Percentiles rank a stretch among this genome's conserved stretches.
Evolutionary conservation across 2,329 filamentous ascomycete species (phyloP).

Genomic region (Ceratocystis colombiana): DNA sequence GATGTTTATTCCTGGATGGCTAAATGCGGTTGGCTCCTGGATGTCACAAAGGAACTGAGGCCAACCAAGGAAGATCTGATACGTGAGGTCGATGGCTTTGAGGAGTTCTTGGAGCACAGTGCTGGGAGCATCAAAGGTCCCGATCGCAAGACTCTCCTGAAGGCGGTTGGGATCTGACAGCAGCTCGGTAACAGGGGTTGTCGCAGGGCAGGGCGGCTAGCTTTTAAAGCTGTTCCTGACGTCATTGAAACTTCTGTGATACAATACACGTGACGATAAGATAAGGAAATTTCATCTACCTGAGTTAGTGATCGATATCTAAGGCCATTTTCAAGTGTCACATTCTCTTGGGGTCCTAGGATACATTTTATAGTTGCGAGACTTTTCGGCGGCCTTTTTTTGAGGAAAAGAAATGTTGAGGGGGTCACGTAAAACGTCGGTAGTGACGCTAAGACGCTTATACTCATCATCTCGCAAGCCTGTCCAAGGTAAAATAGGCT

Average conservation of each 20-base stretch:
- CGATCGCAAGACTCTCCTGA: constrained; percentile 17
- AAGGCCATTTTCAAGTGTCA: too few species aligned
- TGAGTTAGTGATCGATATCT: too few species aligned
- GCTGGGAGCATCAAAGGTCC: background rate
- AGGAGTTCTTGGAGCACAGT: constrained; percentile 8
- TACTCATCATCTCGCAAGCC: constrained; percentile 20
- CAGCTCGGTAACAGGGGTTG: background rate
- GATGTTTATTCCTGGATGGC: constrained; percentile 20
- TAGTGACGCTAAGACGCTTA: constrained; percentile 6
- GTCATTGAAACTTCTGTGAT: background rate
- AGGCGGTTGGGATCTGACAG: constrained; percentile 6
- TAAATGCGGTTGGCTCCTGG: constrained; percentile 14
- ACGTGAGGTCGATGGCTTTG: constrained; percentile 17
- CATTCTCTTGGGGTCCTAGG: too few species aligned
- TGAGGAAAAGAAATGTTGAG: background rate
- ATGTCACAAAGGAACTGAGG: constrained; percentile 12
- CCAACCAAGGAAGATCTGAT: constrained; percentile 16
- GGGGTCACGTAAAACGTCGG: background rate
- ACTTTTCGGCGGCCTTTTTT: background rate
- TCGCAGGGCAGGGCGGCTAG: background rate
- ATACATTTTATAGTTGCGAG: background rate
- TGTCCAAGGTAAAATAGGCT: constrained; percentile 18
- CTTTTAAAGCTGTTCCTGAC: background rate
- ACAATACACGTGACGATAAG: constrained; percentile 21
- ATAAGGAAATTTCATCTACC: constrained; percentile 22